phyloP scores from a whole-genome alignment of 2,329 filamentous ascomycete genomes.

The Trichoderma simmonsii region DNA sequence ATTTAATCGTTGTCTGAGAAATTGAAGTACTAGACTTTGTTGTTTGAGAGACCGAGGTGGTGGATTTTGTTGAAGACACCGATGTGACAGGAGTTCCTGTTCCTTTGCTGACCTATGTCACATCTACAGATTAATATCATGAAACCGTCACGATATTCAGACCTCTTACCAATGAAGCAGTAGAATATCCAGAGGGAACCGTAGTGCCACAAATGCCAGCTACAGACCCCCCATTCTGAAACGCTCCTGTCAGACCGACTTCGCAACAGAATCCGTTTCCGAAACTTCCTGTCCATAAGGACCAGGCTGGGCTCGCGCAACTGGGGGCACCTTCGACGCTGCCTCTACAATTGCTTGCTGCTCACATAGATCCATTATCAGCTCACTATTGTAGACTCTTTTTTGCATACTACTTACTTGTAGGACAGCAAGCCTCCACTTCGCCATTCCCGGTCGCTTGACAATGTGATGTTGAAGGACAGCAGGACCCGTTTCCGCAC shows the following conservation, averaged over 20 bases:
- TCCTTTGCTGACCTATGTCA: background rate
- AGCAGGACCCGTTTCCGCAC: conserved; percentile 1
- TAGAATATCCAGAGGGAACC: conserved; percentile 1
- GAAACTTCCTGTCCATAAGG: conserved; percentile 6
- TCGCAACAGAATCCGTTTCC: conserved; percentile 11
- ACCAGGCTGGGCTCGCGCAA: conserved; percentile 5
- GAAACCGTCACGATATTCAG: background rate
- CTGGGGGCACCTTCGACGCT: conserved; percentile 1
- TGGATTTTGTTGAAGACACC: background rate
- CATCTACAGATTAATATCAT: background rate
- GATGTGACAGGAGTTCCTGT: background rate
- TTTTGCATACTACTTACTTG: background rate
- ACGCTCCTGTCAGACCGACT: conserved; percentile 5
- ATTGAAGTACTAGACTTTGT: background rate
- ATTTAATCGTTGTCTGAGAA: background rate
- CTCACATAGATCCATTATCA: background rate
- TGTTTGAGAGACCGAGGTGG: background rate
- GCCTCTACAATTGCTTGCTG: conserved; percentile 9
- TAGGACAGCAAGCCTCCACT: conserved; percentile 3
- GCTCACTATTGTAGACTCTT: rapidly evolving
- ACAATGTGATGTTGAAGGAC: background rate
- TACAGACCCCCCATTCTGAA: background rate
- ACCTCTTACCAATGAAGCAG: background rate
- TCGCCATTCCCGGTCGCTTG: conserved; percentile 4
- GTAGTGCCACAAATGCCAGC: conserved; percentile 1